Percentiles rank a stretch among this genome's conserved stretches.
phyloP scores from a whole-genome alignment of 768 basidiomycete genomes.

The Lanmaoa rubissima region DNA sequence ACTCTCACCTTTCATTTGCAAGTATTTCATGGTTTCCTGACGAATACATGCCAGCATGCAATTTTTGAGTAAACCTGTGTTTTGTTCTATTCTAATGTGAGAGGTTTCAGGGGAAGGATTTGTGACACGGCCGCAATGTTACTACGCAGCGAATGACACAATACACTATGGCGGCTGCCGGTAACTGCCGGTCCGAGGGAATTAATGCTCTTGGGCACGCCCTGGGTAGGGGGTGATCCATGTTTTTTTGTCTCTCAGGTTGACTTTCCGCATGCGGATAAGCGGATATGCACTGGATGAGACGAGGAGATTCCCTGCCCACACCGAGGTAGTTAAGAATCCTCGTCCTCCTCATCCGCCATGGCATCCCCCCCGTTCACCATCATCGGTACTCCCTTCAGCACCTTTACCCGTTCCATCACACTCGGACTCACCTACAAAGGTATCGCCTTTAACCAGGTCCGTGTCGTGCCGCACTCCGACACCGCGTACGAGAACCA shows the following conservation, averaged over 20 bases:
- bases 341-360: not conserved
- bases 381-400: conserved; percentile 33
- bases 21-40: not conserved
- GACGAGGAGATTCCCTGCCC: not conserved
- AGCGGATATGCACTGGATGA: too few species aligned
- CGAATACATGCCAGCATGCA: not conserved
- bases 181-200: not conserved
- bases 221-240: not conserved
- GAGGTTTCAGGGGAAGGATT: not conserved
- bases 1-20: not conserved
- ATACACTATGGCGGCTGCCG: not conserved
- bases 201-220: not conserved
- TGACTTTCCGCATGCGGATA: not conserved
- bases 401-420: conserved; percentile 33
- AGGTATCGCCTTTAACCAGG: conserved; percentile 26
- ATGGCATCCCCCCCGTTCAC: conserved; percentile 27
- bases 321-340: conserved; percentile 4
- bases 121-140: too few species aligned
- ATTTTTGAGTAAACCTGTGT: not conserved
- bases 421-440: conserved; percentile 32
- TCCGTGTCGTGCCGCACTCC: conserved; percentile 27
- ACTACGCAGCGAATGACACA: not conserved
- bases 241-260: not conserved
- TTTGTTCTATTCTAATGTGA: not conserved
- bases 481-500: conserved; percentile 28